A percentile compares a stretch with the other conserved stretches of the same genome.
phyloP scores from a whole-genome alignment of 352 stramenopile genomes.

The Pythium phragmitis region DNA sequence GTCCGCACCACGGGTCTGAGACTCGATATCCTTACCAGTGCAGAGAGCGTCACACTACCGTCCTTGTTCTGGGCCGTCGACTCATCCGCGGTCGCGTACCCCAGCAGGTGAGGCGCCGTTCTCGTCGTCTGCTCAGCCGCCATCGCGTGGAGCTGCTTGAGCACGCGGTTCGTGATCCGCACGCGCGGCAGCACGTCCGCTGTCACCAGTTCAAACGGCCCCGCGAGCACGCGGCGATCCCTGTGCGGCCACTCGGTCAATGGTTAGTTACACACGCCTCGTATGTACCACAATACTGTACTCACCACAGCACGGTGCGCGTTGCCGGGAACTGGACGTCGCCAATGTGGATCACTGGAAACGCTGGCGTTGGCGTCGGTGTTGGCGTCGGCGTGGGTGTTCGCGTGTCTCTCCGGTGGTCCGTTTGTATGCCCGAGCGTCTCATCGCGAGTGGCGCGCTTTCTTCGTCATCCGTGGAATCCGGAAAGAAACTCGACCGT shows the following conservation, averaged over 20 bases:
- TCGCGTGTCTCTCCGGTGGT: background rate
- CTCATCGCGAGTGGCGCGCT: background rate
- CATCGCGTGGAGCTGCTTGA: conserved; percentile 53
- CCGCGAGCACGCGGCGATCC: conserved; percentile 58
- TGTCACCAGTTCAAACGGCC: conserved; percentile 36
- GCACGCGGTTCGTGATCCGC: conserved; percentile 32
- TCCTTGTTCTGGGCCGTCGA: background rate
- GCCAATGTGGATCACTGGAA: conserved; percentile 33
- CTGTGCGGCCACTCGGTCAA: conserved; percentile 20
- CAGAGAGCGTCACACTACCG: background rate
- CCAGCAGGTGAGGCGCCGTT: conserved; percentile 26
- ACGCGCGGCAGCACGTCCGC: conserved; percentile 53
- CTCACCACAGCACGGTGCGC: conserved; percentile 63
- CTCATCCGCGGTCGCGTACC: conserved; percentile 25
- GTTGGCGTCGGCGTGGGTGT: background rate
- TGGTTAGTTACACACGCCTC: background rate
- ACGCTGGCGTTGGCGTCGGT: conserved; percentile 6
- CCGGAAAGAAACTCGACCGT: conserved; percentile 66
- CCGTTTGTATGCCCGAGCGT: background rate
- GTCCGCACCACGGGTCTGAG: too few relatives aligned
- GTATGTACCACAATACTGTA: background rate
- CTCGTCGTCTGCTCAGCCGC: conserved; percentile 12
- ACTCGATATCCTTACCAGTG: conserved; percentile 8
- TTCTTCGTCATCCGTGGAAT: conserved; percentile 73
- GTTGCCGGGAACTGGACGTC: conserved; percentile 70